Base-by-base conservation (phyloP, 164 flowering plant genomes). In the Santalum album region DNA sequence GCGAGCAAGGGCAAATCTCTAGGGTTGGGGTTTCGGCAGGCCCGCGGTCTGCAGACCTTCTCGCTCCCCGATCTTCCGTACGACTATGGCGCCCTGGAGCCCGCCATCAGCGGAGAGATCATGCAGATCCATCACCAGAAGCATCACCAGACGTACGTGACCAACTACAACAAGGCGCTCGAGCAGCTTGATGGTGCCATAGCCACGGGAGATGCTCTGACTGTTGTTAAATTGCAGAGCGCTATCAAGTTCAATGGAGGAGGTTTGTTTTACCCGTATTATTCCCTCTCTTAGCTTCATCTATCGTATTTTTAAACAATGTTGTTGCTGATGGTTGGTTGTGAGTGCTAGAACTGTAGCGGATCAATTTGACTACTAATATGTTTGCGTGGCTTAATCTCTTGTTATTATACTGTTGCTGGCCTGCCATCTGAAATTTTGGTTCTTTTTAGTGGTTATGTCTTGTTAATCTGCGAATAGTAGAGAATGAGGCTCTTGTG, bases 181-280 rank as follows among this genome's bases (percentile, higher is more conserved):
- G 91, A 87, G 75, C 84, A 80, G 76, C 91, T 89, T 55, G 56
- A 80, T 3, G 76, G 60, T 0, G 94, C 96, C 25, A 60, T 80
- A 38, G 24, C 47, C 40, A 86, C 81, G 52, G 90, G 87, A 16
- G 95, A 88, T 46, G 27, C 90, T 5, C 44, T 79, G n/a, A 51
- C 86, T 38, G 80, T 75, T 29, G 96, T 81, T 50, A 73, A 75
- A 57, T 51, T 91, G 71, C 96, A 91, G 70, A 71, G 84, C 64
- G 91, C 96, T 61, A 72, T 92, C 77, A 92, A 87, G 65, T 92
- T 92, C 78, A 92, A 92, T 49, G 99, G 99, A 65, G 99, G 99
- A 86, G 99, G 94, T 92, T 25, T 20, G 3, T 29, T 9, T 29
- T 29, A n/a, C n/a, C n/a, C n/a, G n/a, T n/a, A 3, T 29, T 29